These are phyloP conservation scores for Agrostemma githago DNA, from an alignment of 148 eudicot genomes.

Conservation along the genomic window DNA sequence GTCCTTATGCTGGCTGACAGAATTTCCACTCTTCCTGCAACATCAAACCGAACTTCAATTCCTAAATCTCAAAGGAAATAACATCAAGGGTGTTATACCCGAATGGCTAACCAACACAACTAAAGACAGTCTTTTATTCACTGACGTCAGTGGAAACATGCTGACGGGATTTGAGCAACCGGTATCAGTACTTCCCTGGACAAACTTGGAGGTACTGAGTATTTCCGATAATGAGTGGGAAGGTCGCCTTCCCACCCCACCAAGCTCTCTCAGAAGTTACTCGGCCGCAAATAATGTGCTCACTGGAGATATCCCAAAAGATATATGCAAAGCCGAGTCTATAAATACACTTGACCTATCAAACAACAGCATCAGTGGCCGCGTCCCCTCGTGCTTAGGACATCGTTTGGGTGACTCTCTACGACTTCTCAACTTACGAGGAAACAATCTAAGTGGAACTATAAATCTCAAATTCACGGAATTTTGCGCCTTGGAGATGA, in stretches of 20 bases:
- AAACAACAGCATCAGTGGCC: conserved; percentile 24
- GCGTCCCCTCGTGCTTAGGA: conserved; percentile 28
- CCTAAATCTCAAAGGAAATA: neutral
- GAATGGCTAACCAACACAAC: conserved; percentile 29
- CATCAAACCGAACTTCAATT: neutral
- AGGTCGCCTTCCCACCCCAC: conserved; percentile 27
- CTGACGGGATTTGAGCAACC: conserved; percentile 18
- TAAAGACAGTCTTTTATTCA: neutral
- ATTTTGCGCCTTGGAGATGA: conserved; percentile 14
- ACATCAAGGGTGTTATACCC: neutral
- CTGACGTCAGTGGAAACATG: neutral
- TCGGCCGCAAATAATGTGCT: conserved; percentile 8
- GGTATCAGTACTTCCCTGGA: conserved; percentile 8
- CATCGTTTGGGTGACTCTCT: conserved; percentile 18
- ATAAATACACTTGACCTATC: conserved; percentile 26
- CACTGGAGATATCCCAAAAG: conserved; percentile 9
- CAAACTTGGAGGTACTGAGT: neutral
- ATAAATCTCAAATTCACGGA: conserved; percentile 3
- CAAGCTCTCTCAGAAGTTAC: conserved; percentile 1
- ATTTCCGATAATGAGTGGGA: neutral
- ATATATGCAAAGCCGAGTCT: neutral
- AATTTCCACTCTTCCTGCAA: conserved; percentile 5
- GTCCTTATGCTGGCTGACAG: conserved; percentile 9
- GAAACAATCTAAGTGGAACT: conserved; percentile 21
- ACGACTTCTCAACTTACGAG: conserved; percentile 2